Evolutionary conservation across 345 rosid species (phyloP).

Genomic region (Triadica sebifera): DNA sequence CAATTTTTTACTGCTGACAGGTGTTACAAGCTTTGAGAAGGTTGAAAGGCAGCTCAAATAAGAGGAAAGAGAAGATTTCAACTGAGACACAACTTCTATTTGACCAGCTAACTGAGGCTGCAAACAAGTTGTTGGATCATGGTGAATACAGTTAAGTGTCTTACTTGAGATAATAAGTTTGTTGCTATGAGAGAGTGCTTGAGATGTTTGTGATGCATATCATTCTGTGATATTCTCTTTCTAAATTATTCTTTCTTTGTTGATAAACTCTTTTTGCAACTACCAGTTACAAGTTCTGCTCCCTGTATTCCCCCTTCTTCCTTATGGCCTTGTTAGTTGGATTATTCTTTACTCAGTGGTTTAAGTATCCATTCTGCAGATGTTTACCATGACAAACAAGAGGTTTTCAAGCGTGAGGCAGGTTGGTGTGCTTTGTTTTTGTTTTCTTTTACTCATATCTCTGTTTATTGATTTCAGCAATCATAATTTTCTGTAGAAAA

Average conservation of each 20-base stretch:
- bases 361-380: constrained; percentile 46
- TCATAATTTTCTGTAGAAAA: neutral
- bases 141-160: constrained; percentile 84
- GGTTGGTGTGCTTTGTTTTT: constrained; percentile 43
- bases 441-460: neutral
- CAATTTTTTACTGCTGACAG: constrained; percentile 36
- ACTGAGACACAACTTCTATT: constrained; percentile 67
- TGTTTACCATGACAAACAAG: constrained; percentile 76
- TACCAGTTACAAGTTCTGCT: neutral
- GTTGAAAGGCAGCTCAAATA: constrained; percentile 74
- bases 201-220: neutral
- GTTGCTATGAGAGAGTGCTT: neutral
- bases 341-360: constrained; percentile 16
- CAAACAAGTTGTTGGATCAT: constrained; percentile 70
- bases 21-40: constrained; percentile 85
- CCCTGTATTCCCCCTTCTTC: neutral
- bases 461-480: neutral
- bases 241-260: neutral
- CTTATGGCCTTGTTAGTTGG: neutral
- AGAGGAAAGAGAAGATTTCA: constrained; percentile 83
- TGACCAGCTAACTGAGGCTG: constrained; percentile 97
- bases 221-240: neutral
- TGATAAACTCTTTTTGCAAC: neutral
- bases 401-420: constrained; percentile 83
- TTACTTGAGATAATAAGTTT: neutral